Conservation (phyloP, 225 moss, liverwort and hornwort genomes). For the Polytrichum formosum region DNA sequence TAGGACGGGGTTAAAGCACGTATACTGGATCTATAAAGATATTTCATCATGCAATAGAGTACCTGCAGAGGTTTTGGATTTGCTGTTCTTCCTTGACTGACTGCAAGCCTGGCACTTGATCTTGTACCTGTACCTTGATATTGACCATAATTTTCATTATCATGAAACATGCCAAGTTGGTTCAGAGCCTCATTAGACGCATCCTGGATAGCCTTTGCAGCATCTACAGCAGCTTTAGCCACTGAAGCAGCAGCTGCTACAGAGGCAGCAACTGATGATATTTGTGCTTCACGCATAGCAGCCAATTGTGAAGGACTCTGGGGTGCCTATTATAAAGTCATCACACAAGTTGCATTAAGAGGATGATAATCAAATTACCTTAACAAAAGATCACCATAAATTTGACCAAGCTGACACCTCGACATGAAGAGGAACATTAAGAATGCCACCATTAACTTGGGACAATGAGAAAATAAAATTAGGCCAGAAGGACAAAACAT, state of each 20-base stretch:
- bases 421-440: too few species aligned
- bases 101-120: slow-evolving; percentile 1
- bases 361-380: too few species aligned
- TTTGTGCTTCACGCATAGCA: slow-evolving; percentile 30
- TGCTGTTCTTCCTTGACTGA: slow-evolving; percentile 6
- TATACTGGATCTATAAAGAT: too few species aligned
- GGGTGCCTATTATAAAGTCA: slow-evolving; percentile 2
- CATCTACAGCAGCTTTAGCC: slow-evolving; percentile 80
- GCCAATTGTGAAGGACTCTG: slow-evolving; percentile 1
- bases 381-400: too few species aligned
- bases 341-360: too few species aligned
- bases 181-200: slow-evolving; percentile 65
- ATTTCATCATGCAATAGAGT: not conserved
- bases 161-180: slow-evolving; percentile 34
- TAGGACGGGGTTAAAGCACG: too few species aligned
- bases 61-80: slow-evolving; percentile 55
- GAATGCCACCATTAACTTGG: too few species aligned
- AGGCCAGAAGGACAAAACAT: too few species aligned
- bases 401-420: too few species aligned
- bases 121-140: slow-evolving; percentile 15
- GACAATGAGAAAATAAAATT: too few species aligned
- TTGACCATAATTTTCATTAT: slow-evolving; percentile 23
- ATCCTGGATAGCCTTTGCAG: slow-evolving; percentile 66
- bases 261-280: slow-evolving; percentile 57
- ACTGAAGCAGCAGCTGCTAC: slow-evolving; percentile 81